Evolutionary conservation across 2,329 filamentous ascomycete species (phyloP).

Genomic region (Rhinocladiella mackenziei): DNA sequence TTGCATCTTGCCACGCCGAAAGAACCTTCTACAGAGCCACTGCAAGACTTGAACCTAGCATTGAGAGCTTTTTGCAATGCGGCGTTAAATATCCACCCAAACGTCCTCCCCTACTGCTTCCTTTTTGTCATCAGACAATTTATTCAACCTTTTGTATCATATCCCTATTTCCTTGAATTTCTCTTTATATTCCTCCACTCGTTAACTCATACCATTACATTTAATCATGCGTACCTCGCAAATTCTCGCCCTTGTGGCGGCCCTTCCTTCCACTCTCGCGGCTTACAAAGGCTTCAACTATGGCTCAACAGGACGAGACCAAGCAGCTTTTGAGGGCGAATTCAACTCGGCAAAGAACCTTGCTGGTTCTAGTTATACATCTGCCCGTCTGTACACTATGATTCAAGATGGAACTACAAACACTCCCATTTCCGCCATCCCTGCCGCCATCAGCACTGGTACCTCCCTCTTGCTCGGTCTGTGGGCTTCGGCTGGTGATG

Average conservation of each 20-base stretch:
- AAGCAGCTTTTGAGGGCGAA: conserved; percentile 43
- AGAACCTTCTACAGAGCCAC: too few relatives aligned
- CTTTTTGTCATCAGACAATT: neutral
- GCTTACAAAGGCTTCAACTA: conserved; percentile 48
- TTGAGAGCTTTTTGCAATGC: conserved; percentile 1
- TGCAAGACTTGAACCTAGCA: too few relatives aligned
- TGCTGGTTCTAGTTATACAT: conserved; percentile 41
- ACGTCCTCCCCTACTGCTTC: neutral
- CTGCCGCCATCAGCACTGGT: conserved; percentile 75
- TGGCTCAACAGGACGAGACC: conserved; percentile 40
- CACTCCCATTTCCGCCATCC: conserved; percentile 67
- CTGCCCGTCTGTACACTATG: conserved; percentile 59
- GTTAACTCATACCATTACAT: conserved; percentile 12
- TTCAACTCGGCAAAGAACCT: conserved; percentile 46
- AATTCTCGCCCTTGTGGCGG: conserved; percentile 33
- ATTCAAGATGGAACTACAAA: conserved; percentile 59
- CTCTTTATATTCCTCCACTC: conserved; percentile 7
- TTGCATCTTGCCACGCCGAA: too few relatives aligned
- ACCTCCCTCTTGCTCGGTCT: conserved; percentile 77
- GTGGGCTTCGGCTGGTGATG: conserved; percentile 69
- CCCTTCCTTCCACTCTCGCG: conserved; percentile 30
- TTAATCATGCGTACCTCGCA: conserved; percentile 32
- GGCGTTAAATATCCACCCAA: conserved; percentile 1
- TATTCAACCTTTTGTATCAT: conserved; percentile 3
- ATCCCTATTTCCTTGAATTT: conserved; percentile 1